phyloP scores from a whole-genome alignment of 108 stramenopile genomes.

The Skeletonema tropicum region DNA sequence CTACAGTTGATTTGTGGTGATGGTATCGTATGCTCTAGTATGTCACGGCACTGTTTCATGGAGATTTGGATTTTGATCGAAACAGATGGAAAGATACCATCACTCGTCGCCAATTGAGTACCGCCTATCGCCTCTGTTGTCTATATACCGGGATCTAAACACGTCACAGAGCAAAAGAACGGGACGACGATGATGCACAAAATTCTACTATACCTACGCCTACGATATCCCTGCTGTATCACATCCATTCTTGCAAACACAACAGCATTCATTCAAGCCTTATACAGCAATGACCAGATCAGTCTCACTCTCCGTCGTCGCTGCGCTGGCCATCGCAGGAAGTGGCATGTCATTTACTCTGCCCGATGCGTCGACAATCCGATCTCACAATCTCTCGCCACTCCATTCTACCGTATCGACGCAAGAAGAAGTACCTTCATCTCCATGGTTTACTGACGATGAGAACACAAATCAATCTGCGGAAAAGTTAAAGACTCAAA shows the following conservation, averaged over 20 bases:
- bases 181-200: neutral
- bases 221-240: too few relatives aligned
- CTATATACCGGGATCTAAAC: neutral
- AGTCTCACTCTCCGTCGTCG: neutral
- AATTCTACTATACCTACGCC: too few relatives aligned
- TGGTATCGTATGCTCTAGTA: neutral
- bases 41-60: neutral
- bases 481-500: conserved; percentile 68
- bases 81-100: neutral
- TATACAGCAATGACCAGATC: neutral
- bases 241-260: too few relatives aligned
- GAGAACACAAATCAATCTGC: conserved; percentile 13
- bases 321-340: neutral
- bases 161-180: neutral
- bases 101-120: neutral
- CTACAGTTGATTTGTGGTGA: too few relatives aligned
- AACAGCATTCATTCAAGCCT: too few relatives aligned
- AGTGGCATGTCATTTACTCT: neutral
- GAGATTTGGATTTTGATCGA: neutral
- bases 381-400: neutral
- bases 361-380: neutral
- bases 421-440: neutral
- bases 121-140: neutral
- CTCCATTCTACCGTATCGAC: neutral
- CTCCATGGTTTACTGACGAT: conserved; percentile 46